Evolutionary conservation across 2,329 filamentous ascomycete species (phyloP).

Genomic region (Cordyceps cicadae): DNA sequence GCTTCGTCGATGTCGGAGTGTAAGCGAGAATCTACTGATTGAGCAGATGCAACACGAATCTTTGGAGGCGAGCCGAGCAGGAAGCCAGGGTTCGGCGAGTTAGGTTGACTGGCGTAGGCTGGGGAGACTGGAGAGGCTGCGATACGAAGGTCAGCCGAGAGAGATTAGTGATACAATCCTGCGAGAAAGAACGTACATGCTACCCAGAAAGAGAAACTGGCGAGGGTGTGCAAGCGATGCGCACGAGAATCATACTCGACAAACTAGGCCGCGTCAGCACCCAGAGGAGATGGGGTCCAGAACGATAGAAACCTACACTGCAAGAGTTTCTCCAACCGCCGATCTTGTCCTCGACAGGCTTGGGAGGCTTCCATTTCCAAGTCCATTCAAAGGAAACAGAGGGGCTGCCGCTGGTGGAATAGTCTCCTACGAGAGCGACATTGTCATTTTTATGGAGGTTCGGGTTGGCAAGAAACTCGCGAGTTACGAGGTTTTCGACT

Average conservation of each 20-base stretch:
- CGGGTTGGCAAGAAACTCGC: slow-evolving; percentile 93
- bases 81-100: slow-evolving; percentile 62
- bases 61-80: slow-evolving; percentile 66
- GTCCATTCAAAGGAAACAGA: slow-evolving; percentile 89
- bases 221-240: slow-evolving; percentile 79
- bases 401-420: slow-evolving; percentile 69
- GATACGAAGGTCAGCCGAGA: slow-evolving; percentile 11
- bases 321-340: slow-evolving; percentile 95
- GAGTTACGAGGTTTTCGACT: slow-evolving; percentile 85
- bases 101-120: slow-evolving; percentile 46
- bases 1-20: slow-evolving; percentile 61
- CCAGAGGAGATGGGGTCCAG: not conserved
- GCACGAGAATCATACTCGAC: slow-evolving; percentile 94
- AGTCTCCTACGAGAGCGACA: slow-evolving; percentile 91
- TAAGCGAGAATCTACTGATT: slow-evolving; percentile 76
- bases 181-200: slow-evolving; percentile 50
- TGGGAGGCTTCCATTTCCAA: slow-evolving; percentile 95
- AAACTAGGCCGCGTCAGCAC: slow-evolving; percentile 49
- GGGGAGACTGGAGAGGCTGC: slow-evolving; percentile 36
- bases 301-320: slow-evolving; percentile 50
- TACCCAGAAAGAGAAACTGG: slow-evolving; percentile 93
- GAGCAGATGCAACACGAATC: slow-evolving; percentile 74
- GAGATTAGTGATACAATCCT: not conserved
- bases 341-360: slow-evolving; percentile 67
- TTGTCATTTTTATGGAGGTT: slow-evolving; percentile 97